These are phyloP conservation scores for Helichrysum umbraculigerum DNA, from an alignment of 129 eudicot species.

Conservation along the genomic window DNA sequence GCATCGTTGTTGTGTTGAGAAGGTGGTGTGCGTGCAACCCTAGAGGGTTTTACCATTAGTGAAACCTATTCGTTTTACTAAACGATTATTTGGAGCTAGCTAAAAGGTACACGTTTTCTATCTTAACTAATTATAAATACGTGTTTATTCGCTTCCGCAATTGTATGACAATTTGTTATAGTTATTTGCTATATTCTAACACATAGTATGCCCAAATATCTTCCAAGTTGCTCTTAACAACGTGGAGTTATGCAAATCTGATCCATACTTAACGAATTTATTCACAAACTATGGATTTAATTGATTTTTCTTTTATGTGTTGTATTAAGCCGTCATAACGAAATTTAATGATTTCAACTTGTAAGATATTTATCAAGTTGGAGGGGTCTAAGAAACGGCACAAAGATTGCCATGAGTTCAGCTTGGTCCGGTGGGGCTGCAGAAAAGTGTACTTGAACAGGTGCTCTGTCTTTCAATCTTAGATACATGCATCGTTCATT, in stretches of 20 bases:
- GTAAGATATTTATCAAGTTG: neutral
- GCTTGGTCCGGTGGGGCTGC: neutral
- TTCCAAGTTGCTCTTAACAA: slow-evolving; percentile 16
- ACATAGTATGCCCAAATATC: neutral
- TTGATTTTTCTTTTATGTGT: neutral
- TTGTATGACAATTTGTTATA: too few relatives aligned
- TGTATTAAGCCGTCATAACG: neutral
- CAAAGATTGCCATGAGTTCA: neutral
- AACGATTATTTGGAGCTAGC: too few relatives aligned
- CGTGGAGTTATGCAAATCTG: slow-evolving; percentile 8
- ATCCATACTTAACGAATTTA: neutral
- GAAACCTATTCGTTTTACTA: too few relatives aligned
- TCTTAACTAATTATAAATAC: too few relatives aligned
- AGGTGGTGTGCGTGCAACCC: too few relatives aligned
- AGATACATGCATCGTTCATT: neutral
- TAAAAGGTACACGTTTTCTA: too few relatives aligned
- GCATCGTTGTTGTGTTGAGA: too few relatives aligned
- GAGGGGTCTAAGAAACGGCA: neutral
- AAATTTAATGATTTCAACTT: neutral
- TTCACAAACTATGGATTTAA: neutral
- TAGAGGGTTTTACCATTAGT: too few relatives aligned
- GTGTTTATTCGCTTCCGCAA: too few relatives aligned
- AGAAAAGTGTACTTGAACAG: neutral
- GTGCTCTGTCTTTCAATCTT: too few relatives aligned
- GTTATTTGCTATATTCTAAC: too few relatives aligned